Percentiles rank a stretch among this genome's conserved stretches.
Evolutionary conservation across 805 yeast species (phyloP).

Genomic region (Schizosaccharomyces lindneri): DNA sequence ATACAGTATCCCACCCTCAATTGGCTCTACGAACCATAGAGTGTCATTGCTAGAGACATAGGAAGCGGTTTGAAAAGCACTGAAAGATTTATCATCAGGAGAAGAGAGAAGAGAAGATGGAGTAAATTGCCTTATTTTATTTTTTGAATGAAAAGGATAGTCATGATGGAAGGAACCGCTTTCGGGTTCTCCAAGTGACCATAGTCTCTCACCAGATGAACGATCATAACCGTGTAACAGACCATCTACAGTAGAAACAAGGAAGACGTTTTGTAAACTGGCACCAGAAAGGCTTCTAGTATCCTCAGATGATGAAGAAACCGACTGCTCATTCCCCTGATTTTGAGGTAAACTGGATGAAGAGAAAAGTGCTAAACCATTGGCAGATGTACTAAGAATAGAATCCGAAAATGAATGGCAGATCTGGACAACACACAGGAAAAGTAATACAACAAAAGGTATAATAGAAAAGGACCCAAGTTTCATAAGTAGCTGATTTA

Average conservation of each 20-base stretch:
- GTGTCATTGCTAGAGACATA: not conserved
- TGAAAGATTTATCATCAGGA: not conserved
- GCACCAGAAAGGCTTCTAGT: not conserved
- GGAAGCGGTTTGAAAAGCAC: no score
- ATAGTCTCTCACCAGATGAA: not conserved
- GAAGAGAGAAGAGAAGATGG: not conserved
- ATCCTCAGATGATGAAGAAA: not conserved
- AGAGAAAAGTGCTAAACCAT: not conserved
- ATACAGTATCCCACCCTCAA: conserved; percentile 58
- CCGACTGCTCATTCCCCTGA: not conserved
- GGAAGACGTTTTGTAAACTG: not conserved
- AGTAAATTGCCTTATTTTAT: not conserved
- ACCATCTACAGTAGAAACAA: not conserved
- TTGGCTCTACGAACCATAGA: conserved; percentile 51
- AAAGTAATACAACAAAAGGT: no score
- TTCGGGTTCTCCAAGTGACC: not conserved
- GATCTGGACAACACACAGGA: no score
- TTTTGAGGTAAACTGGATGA: not conserved
- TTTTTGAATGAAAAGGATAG: not conserved
- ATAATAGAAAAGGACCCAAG: no score
- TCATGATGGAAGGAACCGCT: no score
- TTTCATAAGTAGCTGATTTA: no score
- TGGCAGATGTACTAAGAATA: not conserved
- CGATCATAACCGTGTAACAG: not conserved
- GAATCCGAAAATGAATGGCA: no score